These are phyloP conservation scores for Moesziomyces sp. DNA, from an alignment of 1,284 basidiomycete genomes.

Conservation along the genomic window DNA sequence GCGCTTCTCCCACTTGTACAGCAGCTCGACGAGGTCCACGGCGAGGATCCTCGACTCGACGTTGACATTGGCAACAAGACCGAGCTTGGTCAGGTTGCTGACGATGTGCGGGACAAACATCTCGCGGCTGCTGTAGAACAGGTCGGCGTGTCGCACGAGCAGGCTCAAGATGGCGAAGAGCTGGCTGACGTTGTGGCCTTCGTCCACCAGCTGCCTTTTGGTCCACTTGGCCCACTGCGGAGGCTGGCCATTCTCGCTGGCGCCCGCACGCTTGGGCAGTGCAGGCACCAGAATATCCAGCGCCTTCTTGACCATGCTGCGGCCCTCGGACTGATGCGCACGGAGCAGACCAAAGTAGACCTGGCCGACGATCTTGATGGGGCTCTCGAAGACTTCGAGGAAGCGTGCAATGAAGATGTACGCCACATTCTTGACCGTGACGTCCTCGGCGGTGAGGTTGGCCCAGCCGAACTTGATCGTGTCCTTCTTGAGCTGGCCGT, in stretches of 20 bases:
- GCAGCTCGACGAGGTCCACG: conserved; percentile 69
- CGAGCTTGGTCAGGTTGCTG: conserved; percentile 86
- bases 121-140: conserved; percentile 93
- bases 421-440: conserved; percentile 92
- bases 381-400: conserved; percentile 89
- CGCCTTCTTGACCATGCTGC: conserved; percentile 83
- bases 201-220: conserved; percentile 87
- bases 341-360: conserved; percentile 94
- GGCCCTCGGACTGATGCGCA: conserved; percentile 79
- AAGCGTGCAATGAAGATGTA: conserved; percentile 94
- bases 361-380: conserved; percentile 91
- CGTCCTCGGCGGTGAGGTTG: conserved; percentile 83
- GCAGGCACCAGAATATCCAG: conserved; percentile 90
- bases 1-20: conserved; percentile 69
- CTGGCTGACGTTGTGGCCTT: conserved; percentile 81
- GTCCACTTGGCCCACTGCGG: conserved; percentile 91
- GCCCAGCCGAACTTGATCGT: conserved; percentile 96
- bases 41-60: conserved; percentile 79
- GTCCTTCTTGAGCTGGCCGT: conserved; percentile 87
- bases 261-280: conserved; percentile 73
- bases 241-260: conserved; percentile 70
- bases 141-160: conserved; percentile 87
- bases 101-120: conserved; percentile 97
- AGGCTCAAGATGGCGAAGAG: conserved; percentile 90
- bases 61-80: conserved; percentile 77